These are phyloP conservation scores for Kodamaea alishanica DNA, from an alignment of 1,139 yeast genomes.

Conservation along the genomic window DNA sequence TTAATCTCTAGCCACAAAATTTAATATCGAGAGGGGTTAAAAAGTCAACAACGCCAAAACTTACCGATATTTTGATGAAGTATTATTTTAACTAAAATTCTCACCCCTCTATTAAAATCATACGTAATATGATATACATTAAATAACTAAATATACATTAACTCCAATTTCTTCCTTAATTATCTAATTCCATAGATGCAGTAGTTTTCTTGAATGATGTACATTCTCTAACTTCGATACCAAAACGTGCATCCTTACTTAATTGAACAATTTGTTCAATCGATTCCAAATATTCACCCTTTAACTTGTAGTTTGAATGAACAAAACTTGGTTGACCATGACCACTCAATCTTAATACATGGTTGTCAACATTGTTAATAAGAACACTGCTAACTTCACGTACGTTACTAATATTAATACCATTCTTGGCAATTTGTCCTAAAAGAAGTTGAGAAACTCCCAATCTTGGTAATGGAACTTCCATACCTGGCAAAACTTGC, in stretches of 20 bases:
- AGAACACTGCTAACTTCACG: constrained; percentile 74
- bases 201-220: constrained; percentile 45
- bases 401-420: constrained; percentile 54
- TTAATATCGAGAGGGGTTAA: too few relatives aligned
- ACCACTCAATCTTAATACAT: constrained; percentile 75
- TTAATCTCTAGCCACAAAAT: too few relatives aligned
- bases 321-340: constrained; percentile 82
- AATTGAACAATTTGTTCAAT: constrained; percentile 54
- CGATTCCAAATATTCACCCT: constrained; percentile 44
- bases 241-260: constrained; percentile 64
- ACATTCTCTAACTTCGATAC: constrained; percentile 60
- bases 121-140: too few relatives aligned
- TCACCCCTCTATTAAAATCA: too few relatives aligned
- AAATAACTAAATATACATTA: too few relatives aligned
- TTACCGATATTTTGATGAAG: too few relatives aligned
- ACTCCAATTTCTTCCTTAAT: neutral
- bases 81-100: too few relatives aligned
- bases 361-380: constrained; percentile 32
- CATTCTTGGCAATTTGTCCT: constrained; percentile 55
- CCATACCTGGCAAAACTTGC: constrained; percentile 69
- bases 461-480: constrained; percentile 66
- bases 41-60: too few relatives aligned
- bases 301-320: constrained; percentile 65
- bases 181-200: constrained; percentile 32
- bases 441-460: constrained; percentile 65